These are phyloP conservation scores for Eimeria praecox DNA, from an alignment of 169 alveolate genomes.

Conservation along the genomic window DNA sequence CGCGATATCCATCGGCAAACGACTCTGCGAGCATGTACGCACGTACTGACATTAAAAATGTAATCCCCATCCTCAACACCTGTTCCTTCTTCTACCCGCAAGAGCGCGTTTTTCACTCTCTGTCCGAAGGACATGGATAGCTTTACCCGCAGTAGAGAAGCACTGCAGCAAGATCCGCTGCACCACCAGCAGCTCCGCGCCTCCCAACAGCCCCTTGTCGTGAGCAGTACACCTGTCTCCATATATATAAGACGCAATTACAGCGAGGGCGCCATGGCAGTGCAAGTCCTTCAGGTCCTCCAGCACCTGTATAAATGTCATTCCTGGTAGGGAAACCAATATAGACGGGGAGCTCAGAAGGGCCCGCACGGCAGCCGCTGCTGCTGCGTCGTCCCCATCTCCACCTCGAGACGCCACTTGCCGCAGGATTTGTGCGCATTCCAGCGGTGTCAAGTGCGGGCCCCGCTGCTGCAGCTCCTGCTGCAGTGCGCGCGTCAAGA, in stretches of 20 bases:
- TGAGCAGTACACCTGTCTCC: background rate
- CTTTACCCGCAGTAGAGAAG: constrained; percentile 65
- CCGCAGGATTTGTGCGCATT: constrained; percentile 33
- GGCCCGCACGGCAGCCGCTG: constrained; percentile 24
- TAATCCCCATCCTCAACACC: background rate
- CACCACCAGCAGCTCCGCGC: constrained; percentile 69
- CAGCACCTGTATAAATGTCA: background rate
- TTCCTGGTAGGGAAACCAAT: constrained; percentile 22
- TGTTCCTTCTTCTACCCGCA: background rate
- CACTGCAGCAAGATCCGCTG: constrained; percentile 72
- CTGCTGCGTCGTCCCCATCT: constrained; percentile 23
- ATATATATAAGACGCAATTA: background rate
- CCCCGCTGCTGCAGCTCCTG: constrained; percentile 57
- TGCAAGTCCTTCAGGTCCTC: constrained; percentile 16
- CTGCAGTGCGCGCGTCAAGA: constrained; percentile 56
- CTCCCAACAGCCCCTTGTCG: background rate
- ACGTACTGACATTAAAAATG: background rate
- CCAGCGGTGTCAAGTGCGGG: constrained; percentile 18
- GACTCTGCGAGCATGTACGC: constrained; percentile 28
- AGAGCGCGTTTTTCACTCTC: background rate
- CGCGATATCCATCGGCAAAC: constrained; percentile 12
- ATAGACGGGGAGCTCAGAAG: background rate
- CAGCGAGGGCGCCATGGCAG: constrained; percentile 38
- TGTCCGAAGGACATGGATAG: background rate
- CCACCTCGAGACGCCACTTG: constrained; percentile 62